Evolutionary conservation across 106 monocot species (phyloP).

Genomic region (Alisma plantagoaquatica): DNA sequence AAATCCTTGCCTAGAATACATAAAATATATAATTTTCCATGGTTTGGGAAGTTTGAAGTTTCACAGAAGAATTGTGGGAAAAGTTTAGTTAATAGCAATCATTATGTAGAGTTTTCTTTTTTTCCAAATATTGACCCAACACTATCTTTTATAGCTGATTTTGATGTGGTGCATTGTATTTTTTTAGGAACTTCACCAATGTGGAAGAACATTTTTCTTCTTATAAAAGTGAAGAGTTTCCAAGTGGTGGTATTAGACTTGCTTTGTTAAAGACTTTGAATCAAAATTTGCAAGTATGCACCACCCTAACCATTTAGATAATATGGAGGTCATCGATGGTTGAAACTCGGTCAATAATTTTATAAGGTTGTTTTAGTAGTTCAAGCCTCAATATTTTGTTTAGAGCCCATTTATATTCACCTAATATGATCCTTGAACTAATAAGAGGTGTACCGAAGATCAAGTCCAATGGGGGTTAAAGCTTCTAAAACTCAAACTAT

Average conservation of each 20-base stretch:
- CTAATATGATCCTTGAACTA: too few species aligned
- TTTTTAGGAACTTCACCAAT: slow-evolving; percentile 40
- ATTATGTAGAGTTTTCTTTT: neutral
- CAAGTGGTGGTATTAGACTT: slow-evolving; percentile 87
- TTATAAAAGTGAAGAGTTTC: slow-evolving; percentile 69
- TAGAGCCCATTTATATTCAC: too few species aligned
- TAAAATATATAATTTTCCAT: slow-evolving; percentile 84
- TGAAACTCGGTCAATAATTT: too few species aligned
- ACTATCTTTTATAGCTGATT: too few species aligned
- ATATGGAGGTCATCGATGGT: too few species aligned
- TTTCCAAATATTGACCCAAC: too few species aligned
- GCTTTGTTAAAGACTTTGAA: slow-evolving; percentile 88
- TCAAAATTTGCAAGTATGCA: slow-evolving; percentile 72
- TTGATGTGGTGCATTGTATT: neutral
- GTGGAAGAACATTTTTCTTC: slow-evolving; percentile 67
- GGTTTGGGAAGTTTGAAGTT: slow-evolving; percentile 80
- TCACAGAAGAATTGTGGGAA: slow-evolving; percentile 73
- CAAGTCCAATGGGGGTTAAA: too few species aligned
- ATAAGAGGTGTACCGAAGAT: too few species aligned
- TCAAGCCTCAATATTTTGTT: too few species aligned
- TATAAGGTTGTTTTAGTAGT: too few species aligned
- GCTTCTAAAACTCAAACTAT: too few species aligned
- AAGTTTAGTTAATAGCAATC: slow-evolving; percentile 38
- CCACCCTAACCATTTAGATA: too few species aligned
- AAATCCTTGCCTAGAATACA: slow-evolving; percentile 93